Percentiles rank a stretch among this genome's conserved stretches.
Conservation (phyloP, 1,284 basidiomycete species). For the Trametes versicolor region DNA sequence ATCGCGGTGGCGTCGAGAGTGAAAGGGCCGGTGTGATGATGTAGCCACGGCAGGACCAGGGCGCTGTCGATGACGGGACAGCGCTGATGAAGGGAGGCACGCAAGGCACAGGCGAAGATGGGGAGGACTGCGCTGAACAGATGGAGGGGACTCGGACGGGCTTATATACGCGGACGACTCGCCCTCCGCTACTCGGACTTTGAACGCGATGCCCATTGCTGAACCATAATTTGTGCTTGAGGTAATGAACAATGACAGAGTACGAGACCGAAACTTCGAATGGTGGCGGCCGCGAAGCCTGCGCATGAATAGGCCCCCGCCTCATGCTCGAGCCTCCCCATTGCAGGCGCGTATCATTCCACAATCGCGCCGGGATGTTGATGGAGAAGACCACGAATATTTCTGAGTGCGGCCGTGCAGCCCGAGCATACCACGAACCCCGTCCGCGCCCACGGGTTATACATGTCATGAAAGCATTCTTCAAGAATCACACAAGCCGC, state of each 20-base stretch:
- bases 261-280: neutral
- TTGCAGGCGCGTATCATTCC: constrained; percentile 3
- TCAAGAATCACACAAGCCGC: neutral
- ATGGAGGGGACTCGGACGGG: neutral
- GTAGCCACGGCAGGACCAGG: neutral
- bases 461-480: neutral
- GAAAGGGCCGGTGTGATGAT: neutral
- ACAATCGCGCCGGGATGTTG: constrained; percentile 2
- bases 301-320: neutral
- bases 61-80: neutral
- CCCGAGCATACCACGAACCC: constrained; percentile 1
- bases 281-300: neutral
- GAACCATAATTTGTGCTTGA: neutral
- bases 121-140: neutral
- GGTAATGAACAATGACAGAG: constrained; percentile 2
- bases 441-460: neutral
- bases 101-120: neutral
- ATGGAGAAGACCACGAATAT: neutral
- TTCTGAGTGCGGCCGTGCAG: neutral
- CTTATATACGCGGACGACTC: neutral
- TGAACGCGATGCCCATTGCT: neutral
- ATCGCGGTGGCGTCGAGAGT: too few species aligned
- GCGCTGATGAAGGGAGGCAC: neutral
- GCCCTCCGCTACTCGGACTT: constrained; percentile 5
- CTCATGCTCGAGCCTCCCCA: neutral